phyloP scores from a whole-genome alignment of 495 filamentous ascomycete genomes.

The Podospora appendiculata region DNA sequence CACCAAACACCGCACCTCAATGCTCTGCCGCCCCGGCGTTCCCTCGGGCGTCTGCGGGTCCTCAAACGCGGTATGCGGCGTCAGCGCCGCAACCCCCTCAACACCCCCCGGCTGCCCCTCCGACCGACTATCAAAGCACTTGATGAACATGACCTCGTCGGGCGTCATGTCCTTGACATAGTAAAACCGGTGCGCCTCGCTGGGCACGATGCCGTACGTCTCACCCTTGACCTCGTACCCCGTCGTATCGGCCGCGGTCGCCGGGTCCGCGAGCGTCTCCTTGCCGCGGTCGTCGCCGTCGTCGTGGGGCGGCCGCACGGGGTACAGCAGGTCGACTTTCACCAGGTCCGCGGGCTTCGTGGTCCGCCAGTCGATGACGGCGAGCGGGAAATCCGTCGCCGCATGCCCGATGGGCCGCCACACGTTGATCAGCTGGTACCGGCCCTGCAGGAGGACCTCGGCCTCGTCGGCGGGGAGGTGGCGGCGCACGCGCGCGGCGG shows the following conservation, averaged over 20 bases:
- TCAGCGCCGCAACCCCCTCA: slow-evolving; percentile 49
- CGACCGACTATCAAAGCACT: slow-evolving; percentile 71
- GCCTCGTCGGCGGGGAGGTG: slow-evolving; percentile 51
- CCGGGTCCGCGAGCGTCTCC: slow-evolving; percentile 20
- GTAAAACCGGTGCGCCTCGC: slow-evolving; percentile 55
- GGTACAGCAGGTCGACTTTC: slow-evolving; percentile 64
- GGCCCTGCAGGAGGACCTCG: slow-evolving; percentile 47
- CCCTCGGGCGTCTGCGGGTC: slow-evolving; percentile 60
- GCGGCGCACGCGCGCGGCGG: slow-evolving; percentile 52
- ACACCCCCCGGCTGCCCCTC: slow-evolving; percentile 38
- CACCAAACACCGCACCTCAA: slow-evolving; percentile 79
- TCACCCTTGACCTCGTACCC: slow-evolving; percentile 49
- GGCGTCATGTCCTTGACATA: slow-evolving; percentile 77
- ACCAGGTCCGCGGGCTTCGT: slow-evolving; percentile 60
- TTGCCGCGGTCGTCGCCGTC: slow-evolving; percentile 34
- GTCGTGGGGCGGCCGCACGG: slow-evolving; percentile 40
- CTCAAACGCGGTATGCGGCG: slow-evolving; percentile 78
- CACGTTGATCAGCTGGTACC: slow-evolving; percentile 78
- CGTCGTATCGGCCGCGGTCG: slow-evolving; percentile 16
- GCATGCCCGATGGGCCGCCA: slow-evolving; percentile 68
- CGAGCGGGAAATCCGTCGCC: slow-evolving; percentile 61
- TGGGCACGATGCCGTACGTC: slow-evolving; percentile 59
- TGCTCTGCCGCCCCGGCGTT: slow-evolving; percentile 65
- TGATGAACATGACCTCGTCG: slow-evolving; percentile 68
- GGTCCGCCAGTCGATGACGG: slow-evolving; percentile 56